A percentile compares a stretch with the other conserved stretches of the same genome.
These are phyloP conservation scores for Zea luxurians DNA, from an alignment of 176 grass and related monocot species.

Conservation along the genomic window DNA sequence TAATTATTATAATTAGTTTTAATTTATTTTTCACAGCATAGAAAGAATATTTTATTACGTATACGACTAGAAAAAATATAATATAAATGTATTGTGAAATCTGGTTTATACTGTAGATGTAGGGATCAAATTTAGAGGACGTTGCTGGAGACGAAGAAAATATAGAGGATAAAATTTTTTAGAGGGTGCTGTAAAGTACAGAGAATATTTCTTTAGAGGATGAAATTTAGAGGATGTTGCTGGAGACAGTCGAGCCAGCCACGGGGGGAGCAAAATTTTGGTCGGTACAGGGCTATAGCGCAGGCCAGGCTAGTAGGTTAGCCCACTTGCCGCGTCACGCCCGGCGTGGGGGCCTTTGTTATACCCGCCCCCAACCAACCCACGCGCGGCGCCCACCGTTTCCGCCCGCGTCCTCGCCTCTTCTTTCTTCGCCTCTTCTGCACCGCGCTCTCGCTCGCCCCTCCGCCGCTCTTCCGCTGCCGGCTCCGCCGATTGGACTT, in stretches of 20 bases:
- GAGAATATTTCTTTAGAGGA: too few relatives aligned
- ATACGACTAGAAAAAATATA: too few relatives aligned
- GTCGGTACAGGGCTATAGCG: not conserved
- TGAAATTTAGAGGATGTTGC: too few relatives aligned
- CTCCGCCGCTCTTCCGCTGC: not conserved
- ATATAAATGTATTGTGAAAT: too few relatives aligned
- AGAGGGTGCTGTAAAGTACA: rapidly evolving
- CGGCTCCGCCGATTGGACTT: not conserved
- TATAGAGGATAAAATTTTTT: too few relatives aligned
- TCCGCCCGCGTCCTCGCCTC: not conserved
- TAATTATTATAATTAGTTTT: too few relatives aligned
- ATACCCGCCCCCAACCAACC: conserved; percentile 2
- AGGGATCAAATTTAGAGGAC: too few relatives aligned
- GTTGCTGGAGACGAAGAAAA: too few relatives aligned
- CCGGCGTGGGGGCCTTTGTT: not conserved
- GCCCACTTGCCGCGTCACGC: not conserved
- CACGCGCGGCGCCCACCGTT: conserved; percentile 21
- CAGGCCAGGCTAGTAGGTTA: not conserved
- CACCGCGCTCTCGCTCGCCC: not conserved
- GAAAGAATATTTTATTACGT: too few relatives aligned
- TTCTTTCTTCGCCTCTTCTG: not conserved
- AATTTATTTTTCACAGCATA: too few relatives aligned
- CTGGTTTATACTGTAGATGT: too few relatives aligned
- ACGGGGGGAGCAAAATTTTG: not conserved
- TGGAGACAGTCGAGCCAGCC: too few relatives aligned